Evolutionary conservation across 2,329 filamentous ascomycete species (phyloP).

Genomic region (Aureobasidium leucospermi): DNA sequence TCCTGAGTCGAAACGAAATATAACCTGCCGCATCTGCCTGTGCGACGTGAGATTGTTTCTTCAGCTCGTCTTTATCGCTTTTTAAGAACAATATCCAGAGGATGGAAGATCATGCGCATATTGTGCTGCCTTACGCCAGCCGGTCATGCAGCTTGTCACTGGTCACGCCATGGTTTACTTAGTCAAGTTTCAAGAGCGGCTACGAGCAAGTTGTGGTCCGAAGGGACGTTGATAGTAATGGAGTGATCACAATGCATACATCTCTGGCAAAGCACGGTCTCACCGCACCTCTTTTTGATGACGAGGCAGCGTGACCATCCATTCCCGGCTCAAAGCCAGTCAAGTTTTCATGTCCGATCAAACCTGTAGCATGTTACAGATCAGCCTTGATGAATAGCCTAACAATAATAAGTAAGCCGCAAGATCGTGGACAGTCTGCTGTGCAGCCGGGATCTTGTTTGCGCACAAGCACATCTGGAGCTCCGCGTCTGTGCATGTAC

Average conservation of each 20-base stretch:
- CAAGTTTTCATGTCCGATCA: not conserved
- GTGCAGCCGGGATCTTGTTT: conserved; percentile 7
- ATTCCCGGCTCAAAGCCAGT: not conserved
- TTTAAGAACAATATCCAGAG: not conserved
- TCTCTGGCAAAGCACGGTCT: conserved; percentile 6
- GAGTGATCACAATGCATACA: conserved; percentile 7
- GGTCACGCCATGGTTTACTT: conserved; percentile 12
- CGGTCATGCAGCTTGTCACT: conserved; percentile 11
- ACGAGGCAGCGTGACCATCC: conserved; percentile 10
- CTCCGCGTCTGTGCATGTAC: conserved; percentile 5
- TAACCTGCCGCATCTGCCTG: not conserved
- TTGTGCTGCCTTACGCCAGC: conserved; percentile 10
- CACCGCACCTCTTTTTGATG: conserved; percentile 2
- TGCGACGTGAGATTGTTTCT: conserved; percentile 5
- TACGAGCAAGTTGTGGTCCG: conserved; percentile 1
- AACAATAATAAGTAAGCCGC: conserved; percentile 3
- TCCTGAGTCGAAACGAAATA: not conserved
- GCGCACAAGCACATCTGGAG: not conserved
- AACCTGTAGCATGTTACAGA: conserved; percentile 9
- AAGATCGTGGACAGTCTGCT: conserved; percentile 1
- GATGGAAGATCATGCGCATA: not conserved
- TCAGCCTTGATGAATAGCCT: not conserved
- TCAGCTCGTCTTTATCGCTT: not conserved
- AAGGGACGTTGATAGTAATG: not conserved
- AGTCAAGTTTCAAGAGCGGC: conserved; percentile 2